A percentile compares a stretch with the other conserved stretches of the same genome.
Conservation (phyloP, 768 basidiomycete genomes). For the Boletus subparvulus region DNA sequence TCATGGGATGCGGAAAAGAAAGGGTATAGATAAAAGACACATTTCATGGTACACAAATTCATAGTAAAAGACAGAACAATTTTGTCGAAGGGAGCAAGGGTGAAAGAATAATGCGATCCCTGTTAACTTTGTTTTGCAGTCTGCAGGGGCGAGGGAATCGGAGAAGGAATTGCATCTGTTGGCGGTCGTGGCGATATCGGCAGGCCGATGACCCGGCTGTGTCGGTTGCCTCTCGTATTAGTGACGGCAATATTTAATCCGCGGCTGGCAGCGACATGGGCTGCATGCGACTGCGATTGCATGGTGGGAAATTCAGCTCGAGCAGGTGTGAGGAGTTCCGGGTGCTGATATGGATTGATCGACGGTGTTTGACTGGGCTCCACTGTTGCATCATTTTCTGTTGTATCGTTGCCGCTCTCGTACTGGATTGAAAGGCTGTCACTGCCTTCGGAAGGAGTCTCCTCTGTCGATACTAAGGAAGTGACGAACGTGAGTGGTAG, state of each 20-base stretch:
- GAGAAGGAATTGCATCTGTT: slow-evolving; percentile 11
- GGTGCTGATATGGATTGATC: slow-evolving; percentile 35
- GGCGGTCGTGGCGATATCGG: slow-evolving; percentile 44
- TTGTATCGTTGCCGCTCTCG: slow-evolving; percentile 73
- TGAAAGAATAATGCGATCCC: background rate
- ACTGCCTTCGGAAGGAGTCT: slow-evolving; percentile 64
- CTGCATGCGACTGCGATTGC: slow-evolving; percentile 50
- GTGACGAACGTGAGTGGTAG: slow-evolving; percentile 3
- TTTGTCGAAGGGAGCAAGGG: background rate
- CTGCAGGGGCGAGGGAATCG: slow-evolving; percentile 18
- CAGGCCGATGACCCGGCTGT: slow-evolving; percentile 65
- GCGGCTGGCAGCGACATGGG: slow-evolving; percentile 60
- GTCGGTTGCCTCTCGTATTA: slow-evolving; percentile 58
- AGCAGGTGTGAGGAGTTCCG: slow-evolving; percentile 18
- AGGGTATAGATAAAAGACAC: slow-evolving; percentile 30
- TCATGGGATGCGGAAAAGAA: slow-evolving; percentile 6
- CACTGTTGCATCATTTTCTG: slow-evolving; percentile 53
- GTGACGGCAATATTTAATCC: slow-evolving; percentile 67
- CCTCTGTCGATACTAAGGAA: slow-evolving; percentile 49
- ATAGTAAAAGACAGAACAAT: background rate
- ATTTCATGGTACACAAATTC: slow-evolving; percentile 15
- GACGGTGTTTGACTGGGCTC: slow-evolving; percentile 45
- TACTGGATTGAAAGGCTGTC: slow-evolving; percentile 68
- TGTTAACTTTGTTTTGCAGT: slow-evolving; percentile 28
- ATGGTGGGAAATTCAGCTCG: slow-evolving; percentile 28